These are phyloP conservation scores for Penicillium pulvis DNA, from an alignment of 495 filamentous ascomycete species.

Conservation along the genomic window DNA sequence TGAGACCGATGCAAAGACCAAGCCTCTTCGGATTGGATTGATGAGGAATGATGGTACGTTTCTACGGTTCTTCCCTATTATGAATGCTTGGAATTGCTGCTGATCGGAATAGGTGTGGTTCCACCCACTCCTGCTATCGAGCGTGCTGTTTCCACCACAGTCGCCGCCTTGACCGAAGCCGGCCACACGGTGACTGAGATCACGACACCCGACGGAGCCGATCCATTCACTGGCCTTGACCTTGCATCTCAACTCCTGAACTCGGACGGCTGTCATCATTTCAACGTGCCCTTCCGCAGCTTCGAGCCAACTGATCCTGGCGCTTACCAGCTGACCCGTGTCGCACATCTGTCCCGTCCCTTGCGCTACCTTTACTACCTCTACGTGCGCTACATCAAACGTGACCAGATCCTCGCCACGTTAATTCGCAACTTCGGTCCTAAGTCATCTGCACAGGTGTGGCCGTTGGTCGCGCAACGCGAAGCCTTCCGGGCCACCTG, in stretches of 20 bases:
- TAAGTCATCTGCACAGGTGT: conserved; percentile 73
- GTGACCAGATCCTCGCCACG: conserved; percentile 76
- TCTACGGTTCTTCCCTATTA: not conserved
- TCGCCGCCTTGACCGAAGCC: conserved; percentile 62
- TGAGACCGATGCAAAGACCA: conserved; percentile 58
- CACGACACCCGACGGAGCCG: conserved; percentile 57
- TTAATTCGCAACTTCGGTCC: conserved; percentile 70
- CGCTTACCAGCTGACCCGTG: conserved; percentile 68
- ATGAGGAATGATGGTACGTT: conserved; percentile 71
- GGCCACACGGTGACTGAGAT: conserved; percentile 82
- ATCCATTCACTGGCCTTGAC: conserved; percentile 70
- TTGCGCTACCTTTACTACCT: conserved; percentile 86
- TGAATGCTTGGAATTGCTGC: not conserved
- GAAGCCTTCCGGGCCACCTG: conserved; percentile 76
- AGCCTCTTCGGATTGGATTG: conserved; percentile 72
- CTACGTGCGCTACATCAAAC: conserved; percentile 79
- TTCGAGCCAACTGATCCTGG: conserved; percentile 84
- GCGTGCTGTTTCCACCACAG: conserved; percentile 72
- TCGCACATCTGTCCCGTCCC: conserved; percentile 72
- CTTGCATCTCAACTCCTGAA: conserved; percentile 87
- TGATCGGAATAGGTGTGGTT: conserved; percentile 59
- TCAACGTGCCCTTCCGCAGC: conserved; percentile 70
- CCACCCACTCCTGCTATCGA: conserved; percentile 83
- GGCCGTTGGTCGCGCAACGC: conserved; percentile 74
- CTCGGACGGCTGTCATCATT: conserved; percentile 83